phyloP scores from a whole-genome alignment of 2,329 filamentous ascomycete genomes.

The Diaporthe nobilis region DNA sequence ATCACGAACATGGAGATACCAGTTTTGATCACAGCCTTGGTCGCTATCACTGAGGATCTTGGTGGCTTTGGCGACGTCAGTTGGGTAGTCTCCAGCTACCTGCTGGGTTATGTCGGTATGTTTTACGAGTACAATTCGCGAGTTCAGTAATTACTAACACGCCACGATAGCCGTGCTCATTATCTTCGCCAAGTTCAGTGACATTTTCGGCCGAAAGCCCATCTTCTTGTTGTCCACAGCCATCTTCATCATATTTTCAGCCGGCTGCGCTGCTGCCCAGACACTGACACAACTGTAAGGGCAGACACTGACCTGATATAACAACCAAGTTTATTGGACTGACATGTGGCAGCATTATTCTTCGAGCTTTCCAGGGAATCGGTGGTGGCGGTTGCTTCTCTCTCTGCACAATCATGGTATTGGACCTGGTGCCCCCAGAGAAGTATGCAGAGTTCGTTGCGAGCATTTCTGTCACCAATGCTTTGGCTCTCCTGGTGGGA shows the following conservation, averaged over 20 bases:
- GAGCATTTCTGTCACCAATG: conserved; percentile 50
- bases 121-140: not conserved
- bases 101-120: conserved; percentile 2
- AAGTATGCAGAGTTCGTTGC: not conserved
- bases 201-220: conserved; percentile 7
- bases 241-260: conserved; percentile 15
- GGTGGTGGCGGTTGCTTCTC: conserved; percentile 1
- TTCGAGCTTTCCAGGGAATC: conserved; percentile 10
- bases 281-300: conserved; percentile 9
- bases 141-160: not conserved
- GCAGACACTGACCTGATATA: too few species aligned
- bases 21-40: not conserved
- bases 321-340: not conserved
- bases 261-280: not conserved
- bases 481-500: conserved; percentile 50
- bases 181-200: conserved; percentile 24
- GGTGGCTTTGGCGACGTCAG: not conserved
- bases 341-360: not conserved
- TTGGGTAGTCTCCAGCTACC: conserved; percentile 1
- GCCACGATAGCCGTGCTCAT: not conserved
- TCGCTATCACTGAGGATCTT: not conserved
- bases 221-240: conserved; percentile 1
- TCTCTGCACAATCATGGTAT: not conserved
- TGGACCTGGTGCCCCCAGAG: not conserved
- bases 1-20: conserved; percentile 8